Base-by-base conservation (phyloP, 1,284 basidiomycete genomes). In the Trametes polyzona region DNA sequence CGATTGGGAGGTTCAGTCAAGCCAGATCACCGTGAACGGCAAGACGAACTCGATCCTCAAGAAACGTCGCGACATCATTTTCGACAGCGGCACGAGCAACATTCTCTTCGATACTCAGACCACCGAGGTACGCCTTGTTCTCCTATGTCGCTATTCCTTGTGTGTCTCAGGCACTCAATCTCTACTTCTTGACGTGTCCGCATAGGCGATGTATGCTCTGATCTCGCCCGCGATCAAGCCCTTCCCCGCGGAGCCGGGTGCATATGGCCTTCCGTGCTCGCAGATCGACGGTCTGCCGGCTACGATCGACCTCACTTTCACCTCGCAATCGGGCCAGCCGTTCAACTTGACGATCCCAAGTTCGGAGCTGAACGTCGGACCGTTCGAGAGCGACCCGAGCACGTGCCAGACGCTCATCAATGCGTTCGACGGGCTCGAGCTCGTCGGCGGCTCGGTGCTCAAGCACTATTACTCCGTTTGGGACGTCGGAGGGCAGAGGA, bases 401-500 rank as follows among this genome's bases (percentile, higher is more conserved):
- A 69, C 75, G 26, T 83, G 81, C 65, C 81, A 83, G 67, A 82
- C 80, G 3, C 73, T 84, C 37, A 83, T 84, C 70, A 84, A 84
- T 59, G 79, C 80, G 12, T 76, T 79, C 58, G 80, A 82, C 66
- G 77, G 76, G 4, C 70, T 79, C 49, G 73, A 76, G 47, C 71
- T 83, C 41, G 76, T 84, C 32, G 82, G 81, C 12, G 82, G 77
- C 23, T 80, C 78, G 60, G 58, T 83, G 47, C 69, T 83, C 58
- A 83, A 83, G 69, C 82, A 83, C 64, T 83, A 81, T 59, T 83
- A 83, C 63, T 82, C 77, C 59, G 77, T 82, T 16, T 83, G 79
- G 80, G 82, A 83, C 67, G 71, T 83, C 30, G 78, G 74, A 44
- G 68, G 68, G 12, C 73, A 76, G 59, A 70, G 78, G 23, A 69